Conservation (phyloP, 495 filamentous ascomycete species). For the Podospora tetraspora region DNA sequence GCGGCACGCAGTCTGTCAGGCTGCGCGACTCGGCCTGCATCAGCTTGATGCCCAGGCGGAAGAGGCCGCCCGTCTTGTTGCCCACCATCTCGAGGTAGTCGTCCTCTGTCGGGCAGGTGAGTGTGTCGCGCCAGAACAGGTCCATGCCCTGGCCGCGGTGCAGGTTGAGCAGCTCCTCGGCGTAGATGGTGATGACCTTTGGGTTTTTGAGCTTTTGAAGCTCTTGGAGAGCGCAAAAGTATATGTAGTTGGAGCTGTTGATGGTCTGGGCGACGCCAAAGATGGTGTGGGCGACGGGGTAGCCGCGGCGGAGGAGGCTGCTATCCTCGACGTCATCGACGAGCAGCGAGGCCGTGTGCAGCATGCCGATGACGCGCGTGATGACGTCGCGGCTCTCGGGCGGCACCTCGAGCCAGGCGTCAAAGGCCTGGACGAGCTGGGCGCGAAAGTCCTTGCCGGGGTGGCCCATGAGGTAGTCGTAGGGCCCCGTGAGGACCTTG, state of each 20-base stretch:
- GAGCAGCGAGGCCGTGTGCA: constrained; percentile 88
- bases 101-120: constrained; percentile 89
- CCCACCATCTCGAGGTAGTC: constrained; percentile 98
- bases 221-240: constrained; percentile 84
- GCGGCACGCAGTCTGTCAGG: constrained; percentile 66
- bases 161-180: constrained; percentile 86
- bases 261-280: constrained; percentile 96
- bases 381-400: constrained; percentile 71
- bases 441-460: constrained; percentile 90
- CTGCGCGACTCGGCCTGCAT: constrained; percentile 85
- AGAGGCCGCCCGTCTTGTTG: constrained; percentile 96
- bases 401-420: constrained; percentile 84
- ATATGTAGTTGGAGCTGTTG: constrained; percentile 95
- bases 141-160: constrained; percentile 98
- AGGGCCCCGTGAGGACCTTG: constrained; percentile 75
- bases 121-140: constrained; percentile 90
- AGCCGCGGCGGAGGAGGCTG: constrained; percentile 75
- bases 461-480: constrained; percentile 76
- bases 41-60: constrained; percentile 87
- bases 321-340: constrained; percentile 91
- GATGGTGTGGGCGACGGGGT: constrained; percentile 89
- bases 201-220: constrained; percentile 71
- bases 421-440: constrained; percentile 83
- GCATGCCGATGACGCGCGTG: constrained; percentile 82
- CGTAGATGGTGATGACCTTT: constrained; percentile 67